Evolutionary conservation across 2,329 filamentous ascomycete species (phyloP).

Genomic region (Penicillium hordei): DNA sequence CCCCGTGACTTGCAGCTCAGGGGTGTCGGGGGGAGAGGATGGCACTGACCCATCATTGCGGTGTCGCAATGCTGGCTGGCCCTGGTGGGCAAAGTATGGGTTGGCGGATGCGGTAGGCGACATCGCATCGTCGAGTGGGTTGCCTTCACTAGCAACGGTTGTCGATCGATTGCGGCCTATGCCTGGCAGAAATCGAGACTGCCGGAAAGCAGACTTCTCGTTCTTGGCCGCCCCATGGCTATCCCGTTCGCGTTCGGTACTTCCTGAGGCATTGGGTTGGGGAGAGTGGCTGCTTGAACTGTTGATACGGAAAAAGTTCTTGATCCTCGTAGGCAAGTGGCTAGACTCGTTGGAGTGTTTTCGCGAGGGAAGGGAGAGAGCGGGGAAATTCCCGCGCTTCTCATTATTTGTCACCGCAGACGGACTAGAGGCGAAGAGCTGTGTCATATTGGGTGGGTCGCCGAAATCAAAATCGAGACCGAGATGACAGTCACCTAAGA

Average conservation of each 20-base stretch:
- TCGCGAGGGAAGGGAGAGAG: conserved; percentile 46
- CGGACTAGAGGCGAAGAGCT: conserved; percentile 44
- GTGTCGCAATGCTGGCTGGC: conserved; percentile 86
- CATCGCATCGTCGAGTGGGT: conserved; percentile 80
- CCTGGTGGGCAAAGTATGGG: conserved; percentile 96
- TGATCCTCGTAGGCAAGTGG: conserved; percentile 64
- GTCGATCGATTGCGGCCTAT: conserved; percentile 85
- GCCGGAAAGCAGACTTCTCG: conserved; percentile 71
- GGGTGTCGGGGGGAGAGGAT: conserved; percentile 88
- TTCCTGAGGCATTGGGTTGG: conserved; percentile 34
- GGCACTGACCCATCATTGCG: conserved; percentile 93
- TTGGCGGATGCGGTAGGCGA: conserved; percentile 94
- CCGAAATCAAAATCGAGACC: background rate
- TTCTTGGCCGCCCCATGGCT: conserved; percentile 52
- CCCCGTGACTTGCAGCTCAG: conserved; percentile 70
- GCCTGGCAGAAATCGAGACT: conserved; percentile 84
- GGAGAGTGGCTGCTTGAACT: conserved; percentile 50
- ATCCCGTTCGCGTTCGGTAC: conserved; percentile 38
- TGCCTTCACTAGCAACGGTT: conserved; percentile 89
- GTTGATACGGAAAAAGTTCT: conserved; percentile 69
- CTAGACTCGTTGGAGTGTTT: conserved; percentile 45
- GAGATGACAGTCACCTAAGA: background rate
- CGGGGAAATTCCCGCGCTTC: conserved; percentile 48
- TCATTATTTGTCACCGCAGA: conserved; percentile 43
- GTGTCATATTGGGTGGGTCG: conserved; percentile 39